phyloP scores from a whole-genome alignment of 139 green algal genomes.

The Chlamydomonas schloesseri region DNA sequence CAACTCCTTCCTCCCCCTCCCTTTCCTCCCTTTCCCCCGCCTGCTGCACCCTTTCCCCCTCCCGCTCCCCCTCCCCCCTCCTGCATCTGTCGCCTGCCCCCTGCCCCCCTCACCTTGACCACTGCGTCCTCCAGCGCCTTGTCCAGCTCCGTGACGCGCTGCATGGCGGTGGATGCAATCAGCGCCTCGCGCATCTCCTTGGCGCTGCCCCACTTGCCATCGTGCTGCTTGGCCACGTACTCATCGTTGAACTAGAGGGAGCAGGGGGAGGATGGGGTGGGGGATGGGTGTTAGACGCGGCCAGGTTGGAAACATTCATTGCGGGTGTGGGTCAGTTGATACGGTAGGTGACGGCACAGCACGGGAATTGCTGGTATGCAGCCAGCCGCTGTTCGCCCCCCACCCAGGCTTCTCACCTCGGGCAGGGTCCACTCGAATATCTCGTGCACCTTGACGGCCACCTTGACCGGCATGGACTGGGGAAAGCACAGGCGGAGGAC shows the following conservation, averaged over 20 bases:
- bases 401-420: too few species aligned
- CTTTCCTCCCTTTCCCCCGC: too few species aligned
- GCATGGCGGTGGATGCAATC: conserved; percentile 56
- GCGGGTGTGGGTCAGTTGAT: too few species aligned
- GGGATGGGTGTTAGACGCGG: neutral
- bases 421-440: conserved; percentile 67
- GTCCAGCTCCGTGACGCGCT: conserved; percentile 54
- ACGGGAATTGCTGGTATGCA: too few species aligned
- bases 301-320: neutral
- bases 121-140: conserved; percentile 55
- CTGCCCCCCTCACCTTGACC: conserved; percentile 45
- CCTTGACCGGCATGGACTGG: conserved; percentile 36
- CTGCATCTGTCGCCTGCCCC: too few species aligned
- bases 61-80: too few species aligned
- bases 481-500: neutral
- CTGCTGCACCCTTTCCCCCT: too few species aligned
- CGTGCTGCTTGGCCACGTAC: conserved; percentile 60
- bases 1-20: neutral
- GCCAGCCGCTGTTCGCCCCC: too few species aligned
- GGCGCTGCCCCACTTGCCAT: conserved; percentile 44
- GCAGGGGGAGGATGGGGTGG: neutral
- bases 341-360: too few species aligned
- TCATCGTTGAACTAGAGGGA: conserved; percentile 61
- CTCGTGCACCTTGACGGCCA: conserved; percentile 52
- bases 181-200: conserved; percentile 58